Base-by-base conservation (phyloP, 2,329 filamentous ascomycete genomes). In the Dactylellina drechsleri region DNA sequence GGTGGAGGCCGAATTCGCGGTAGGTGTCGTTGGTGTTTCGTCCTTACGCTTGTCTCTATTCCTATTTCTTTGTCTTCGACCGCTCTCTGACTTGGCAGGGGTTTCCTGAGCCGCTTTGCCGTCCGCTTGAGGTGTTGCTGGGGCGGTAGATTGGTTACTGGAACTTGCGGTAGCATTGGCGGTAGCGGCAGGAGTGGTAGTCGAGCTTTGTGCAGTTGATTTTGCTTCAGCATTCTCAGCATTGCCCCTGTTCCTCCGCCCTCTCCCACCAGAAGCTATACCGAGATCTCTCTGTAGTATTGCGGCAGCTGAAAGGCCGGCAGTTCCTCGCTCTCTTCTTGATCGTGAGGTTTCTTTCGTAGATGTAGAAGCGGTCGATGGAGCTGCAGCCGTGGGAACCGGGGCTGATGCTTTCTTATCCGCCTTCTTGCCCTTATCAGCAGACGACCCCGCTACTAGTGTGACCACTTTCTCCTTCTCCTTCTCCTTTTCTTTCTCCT, bases 231-330 rank as follows among this genome's bases (percentile, higher is more conserved):
- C 1, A 36, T 7, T 36, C 43, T 88, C 87, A 0, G 85, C 84
- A 80, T 88, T 88, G 12, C 86, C 85, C 58, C 85, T 86, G 77
- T 88, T 86, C 73, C 87, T 85, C 6, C 87, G 85, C 15, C 87
- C 86, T 79, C 86, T 86, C 70, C 88, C 84, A 80, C 89, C 87
- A 13, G 88, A 86, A 78, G 86, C 87, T 0, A 91, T 84, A 18
- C 88, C 88, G 16, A 90, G 83, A 76, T 91, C 89, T 40, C 89
- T 86, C 80, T 90, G 88, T 16, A 91, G 79, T 62, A 91, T 87
- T 15, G 88, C 85, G 10, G 88, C 88, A 10, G 89, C 88, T 4
- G 70, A 54, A 7, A 87, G 87, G 31, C 87, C 85, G 61, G 90
- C 89, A n/a, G 85, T 80, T 15, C 80, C 79, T 73, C 81, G 78